These are phyloP conservation scores for Bidens hawaiensis DNA, from an alignment of 140 eudicot species.

Conservation along the genomic window DNA sequence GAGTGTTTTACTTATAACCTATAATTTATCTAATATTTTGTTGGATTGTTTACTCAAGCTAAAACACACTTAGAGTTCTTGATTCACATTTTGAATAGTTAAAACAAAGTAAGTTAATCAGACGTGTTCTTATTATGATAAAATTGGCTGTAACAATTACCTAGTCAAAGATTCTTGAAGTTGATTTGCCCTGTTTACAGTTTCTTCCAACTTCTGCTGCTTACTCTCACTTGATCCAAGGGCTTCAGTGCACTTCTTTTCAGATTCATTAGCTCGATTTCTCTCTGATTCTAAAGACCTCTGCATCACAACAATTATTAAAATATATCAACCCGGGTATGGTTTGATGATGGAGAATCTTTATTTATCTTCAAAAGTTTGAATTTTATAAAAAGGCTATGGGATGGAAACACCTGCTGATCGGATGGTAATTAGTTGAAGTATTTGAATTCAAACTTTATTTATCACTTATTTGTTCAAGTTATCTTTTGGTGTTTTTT, in stretches of 20 bases:
- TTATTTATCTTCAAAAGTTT: too few relatives aligned
- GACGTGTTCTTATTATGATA: conserved; percentile 5
- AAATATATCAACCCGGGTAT: background rate
- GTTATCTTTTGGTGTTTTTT: too few relatives aligned
- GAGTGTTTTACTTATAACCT: background rate
- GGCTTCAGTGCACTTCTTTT: conserved; percentile 64
- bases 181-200: conserved; percentile 64
- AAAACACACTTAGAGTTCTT: conserved; percentile 10
- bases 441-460: too few relatives aligned
- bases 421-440: too few relatives aligned
- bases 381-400: too few relatives aligned
- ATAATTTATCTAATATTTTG: conserved; percentile 1
- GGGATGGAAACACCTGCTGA: too few relatives aligned
- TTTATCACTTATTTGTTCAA: too few relatives aligned
- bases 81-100: conserved; percentile 2
- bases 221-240: conserved; percentile 60
- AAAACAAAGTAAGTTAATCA: background rate
- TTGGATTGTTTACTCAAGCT: background rate
- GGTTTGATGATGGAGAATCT: too few relatives aligned
- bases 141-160: conserved; percentile 33
- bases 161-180: conserved; percentile 82
- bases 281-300: conserved; percentile 51
- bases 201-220: conserved; percentile 76
- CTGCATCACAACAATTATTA: conserved; percentile 35
- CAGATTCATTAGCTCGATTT: conserved; percentile 70